Evolutionary conservation across 257 asterid genomes (phyloP), one percentile per base, ranked within the genome.

Genomic region (Scutellaria minor): DNA sequence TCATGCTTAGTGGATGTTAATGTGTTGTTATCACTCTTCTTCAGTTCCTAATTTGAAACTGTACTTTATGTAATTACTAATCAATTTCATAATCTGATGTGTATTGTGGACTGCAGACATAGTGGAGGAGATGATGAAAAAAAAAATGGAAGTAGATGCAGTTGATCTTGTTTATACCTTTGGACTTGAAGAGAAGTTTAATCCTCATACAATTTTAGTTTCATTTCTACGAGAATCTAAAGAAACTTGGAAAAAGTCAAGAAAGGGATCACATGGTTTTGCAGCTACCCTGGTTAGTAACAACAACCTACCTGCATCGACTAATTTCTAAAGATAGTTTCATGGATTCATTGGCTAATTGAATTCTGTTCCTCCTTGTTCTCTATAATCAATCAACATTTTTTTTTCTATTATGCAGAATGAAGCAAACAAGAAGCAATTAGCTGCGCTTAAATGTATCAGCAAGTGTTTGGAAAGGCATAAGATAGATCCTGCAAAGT

Each of bases 71-170:
- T 69, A 24, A 44, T 46, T 27, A 22, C 5, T 58, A 24, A 18
- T 39, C 31, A 48, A 52, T 66, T 62, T 75, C 51, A 11, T 66
- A 64, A 9, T 42, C 80, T 70, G 62, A 78, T 56, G 41, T 59
- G 68, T 39, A 3, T 51, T 56, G 37, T 83, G 72, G 61, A 70
- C 52, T 83, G 78, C 89, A 93, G 98, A 88, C 18, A 72, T 83
- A 54, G 79, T 89, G 70, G 93, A 86, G 57, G 84, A 70, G 60
- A 76, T 84, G 95, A 39, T 86, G 48, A 88, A 83, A 80, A 79
- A 77, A 18, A 86, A 82, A 71, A 82, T 79, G 97, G 92, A 80
- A 77, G 84, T 93, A 70, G 88, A 88, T 44, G 96, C 96, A 35
- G 93, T 86, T 81, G 89, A 93, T 80, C 41, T 89, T 57, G 82